phyloP scores from a whole-genome alignment of 257 asterid species.

The Paraleonurus japonicus region DNA sequence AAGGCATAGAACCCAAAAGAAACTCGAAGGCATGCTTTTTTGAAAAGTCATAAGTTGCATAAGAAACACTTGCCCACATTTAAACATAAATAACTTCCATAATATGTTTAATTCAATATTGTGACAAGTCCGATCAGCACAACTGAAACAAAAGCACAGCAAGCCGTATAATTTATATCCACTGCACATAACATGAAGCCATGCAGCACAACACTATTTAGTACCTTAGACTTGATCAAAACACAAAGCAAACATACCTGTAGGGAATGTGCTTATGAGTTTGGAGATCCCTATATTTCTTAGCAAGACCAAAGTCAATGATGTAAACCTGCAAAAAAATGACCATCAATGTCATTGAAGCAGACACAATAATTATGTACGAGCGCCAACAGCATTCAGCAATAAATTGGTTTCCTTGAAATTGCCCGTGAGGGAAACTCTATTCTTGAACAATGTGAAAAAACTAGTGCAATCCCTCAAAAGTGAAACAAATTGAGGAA shows the following conservation, averaged over 20 bases:
- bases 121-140: slow-evolving; percentile 1
- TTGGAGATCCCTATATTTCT: slow-evolving; percentile 71
- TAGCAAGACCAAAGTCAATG: slow-evolving; percentile 91
- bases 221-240: neutral
- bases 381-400: neutral
- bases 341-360: slow-evolving; percentile 11
- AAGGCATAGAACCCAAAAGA: slow-evolving; percentile 4
- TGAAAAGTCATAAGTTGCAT: neutral
- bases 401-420: slow-evolving; percentile 3
- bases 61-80: neutral
- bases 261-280: slow-evolving; percentile 82
- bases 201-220: neutral
- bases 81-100: slow-evolving; percentile 1
- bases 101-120: slow-evolving; percentile 8
- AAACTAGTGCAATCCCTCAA: neutral
- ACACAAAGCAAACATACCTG: slow-evolving; percentile 43
- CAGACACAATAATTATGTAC: neutral
- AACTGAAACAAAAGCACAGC: slow-evolving; percentile 10
- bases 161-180: slow-evolving; percentile 3
- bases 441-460: neutral
- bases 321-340: slow-evolving; percentile 56
- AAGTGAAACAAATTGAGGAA: neutral
- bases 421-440: slow-evolving; percentile 1
- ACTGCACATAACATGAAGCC: neutral
- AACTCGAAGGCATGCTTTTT: neutral